phyloP scores from a whole-genome alignment of 805 yeast genomes.

The Yarrowia osloensis region DNA sequence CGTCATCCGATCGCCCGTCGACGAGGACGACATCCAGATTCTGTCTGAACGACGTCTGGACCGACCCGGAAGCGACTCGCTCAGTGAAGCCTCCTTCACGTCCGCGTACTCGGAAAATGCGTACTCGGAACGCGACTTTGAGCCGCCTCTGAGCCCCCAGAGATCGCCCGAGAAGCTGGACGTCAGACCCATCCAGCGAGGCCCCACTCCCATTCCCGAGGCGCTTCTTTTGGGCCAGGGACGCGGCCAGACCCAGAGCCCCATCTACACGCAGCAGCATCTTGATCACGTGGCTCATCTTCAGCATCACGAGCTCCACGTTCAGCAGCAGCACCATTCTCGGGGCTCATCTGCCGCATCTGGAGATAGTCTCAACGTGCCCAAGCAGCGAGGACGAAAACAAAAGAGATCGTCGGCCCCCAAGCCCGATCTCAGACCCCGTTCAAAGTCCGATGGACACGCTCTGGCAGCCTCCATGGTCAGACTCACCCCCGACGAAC shows the following conservation, averaged over 20 bases:
- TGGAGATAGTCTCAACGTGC: background rate
- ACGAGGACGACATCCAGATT: background rate
- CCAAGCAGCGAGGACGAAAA: constrained; percentile 4
- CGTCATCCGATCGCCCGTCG: background rate
- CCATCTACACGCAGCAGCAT: background rate
- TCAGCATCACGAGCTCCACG: background rate
- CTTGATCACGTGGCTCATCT: background rate
- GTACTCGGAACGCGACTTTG: constrained; percentile 8
- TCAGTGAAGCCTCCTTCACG: constrained; percentile 7
- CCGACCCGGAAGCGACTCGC: background rate
- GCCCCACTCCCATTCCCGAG: background rate
- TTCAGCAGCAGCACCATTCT: background rate
- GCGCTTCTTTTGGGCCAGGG: background rate
- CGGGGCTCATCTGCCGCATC: background rate
- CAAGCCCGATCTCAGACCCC: background rate
- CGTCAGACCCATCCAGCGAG: background rate
- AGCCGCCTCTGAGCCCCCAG: constrained; percentile 20
- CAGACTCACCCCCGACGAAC: constrained; percentile 14
- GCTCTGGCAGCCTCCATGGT: constrained; percentile 13
- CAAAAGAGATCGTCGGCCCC: background rate
- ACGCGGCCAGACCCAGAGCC: background rate
- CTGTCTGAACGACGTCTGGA: background rate
- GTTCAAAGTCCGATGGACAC: constrained; percentile 10
- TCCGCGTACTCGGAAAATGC: background rate
- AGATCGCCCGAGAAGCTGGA: background rate